These are phyloP conservation scores for Pinus tabuliformis DNA, from an alignment of 75 land plant genomes.

Conservation along the genomic window DNA sequence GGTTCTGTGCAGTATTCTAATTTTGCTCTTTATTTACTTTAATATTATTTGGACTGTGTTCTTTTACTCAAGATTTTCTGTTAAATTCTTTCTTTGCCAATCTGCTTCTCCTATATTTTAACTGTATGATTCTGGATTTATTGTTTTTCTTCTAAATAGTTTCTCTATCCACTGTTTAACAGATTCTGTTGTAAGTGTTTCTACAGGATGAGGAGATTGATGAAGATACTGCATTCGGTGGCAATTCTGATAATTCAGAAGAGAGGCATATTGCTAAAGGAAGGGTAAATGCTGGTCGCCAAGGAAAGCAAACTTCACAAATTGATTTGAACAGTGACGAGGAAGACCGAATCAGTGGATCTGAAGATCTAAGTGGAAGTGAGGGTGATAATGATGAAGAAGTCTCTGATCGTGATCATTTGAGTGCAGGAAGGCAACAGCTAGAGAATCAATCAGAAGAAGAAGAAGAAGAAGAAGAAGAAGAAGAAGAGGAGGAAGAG, in stretches of 20 bases:
- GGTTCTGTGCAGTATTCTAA: too few relatives aligned
- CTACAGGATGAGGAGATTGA: slow-evolving; percentile 80
- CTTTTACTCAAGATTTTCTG: too few relatives aligned
- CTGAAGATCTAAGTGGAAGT: slow-evolving; percentile 19
- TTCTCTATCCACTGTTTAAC: not conserved
- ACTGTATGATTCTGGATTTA: not conserved
- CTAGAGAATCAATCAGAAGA: not conserved
- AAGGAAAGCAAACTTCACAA: not conserved
- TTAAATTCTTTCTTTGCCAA: not conserved
- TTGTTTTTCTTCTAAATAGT: not conserved
- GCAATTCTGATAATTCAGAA: slow-evolving; percentile 17
- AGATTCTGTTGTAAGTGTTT: not conserved
- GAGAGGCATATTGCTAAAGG: not conserved
- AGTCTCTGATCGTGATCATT: slow-evolving; percentile 7
- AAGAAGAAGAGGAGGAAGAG: slow-evolving; percentile 24
- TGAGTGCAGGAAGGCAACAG: not conserved
- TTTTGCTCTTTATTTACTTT: too few relatives aligned
- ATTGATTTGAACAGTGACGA: not conserved
- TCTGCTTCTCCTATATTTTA: not conserved
- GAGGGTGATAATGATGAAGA: slow-evolving; percentile 20
- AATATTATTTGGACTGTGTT: too few relatives aligned
- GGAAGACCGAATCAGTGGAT: slow-evolving; percentile 41
- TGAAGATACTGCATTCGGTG: slow-evolving; percentile 43
- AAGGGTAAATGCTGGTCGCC: not conserved
- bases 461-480: slow-evolving; percentile 7